These are phyloP conservation scores for Sphaerulina musiva DNA, from an alignment of 2,329 filamentous ascomycete genomes.

Conservation along the genomic window DNA sequence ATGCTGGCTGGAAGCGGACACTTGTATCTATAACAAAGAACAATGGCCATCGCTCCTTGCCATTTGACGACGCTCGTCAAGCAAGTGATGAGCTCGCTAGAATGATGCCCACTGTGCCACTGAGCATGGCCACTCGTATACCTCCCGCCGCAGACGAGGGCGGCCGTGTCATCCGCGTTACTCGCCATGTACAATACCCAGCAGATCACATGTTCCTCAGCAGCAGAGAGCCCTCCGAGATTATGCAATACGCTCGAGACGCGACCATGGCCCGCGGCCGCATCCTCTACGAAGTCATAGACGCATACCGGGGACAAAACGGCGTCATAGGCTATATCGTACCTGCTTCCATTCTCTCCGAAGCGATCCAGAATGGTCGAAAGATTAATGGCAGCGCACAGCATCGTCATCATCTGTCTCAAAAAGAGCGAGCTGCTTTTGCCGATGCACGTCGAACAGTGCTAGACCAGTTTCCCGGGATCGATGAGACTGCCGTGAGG, in stretches of 20 bases:
- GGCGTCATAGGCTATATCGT: slow-evolving; percentile 12
- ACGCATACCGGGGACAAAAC: background rate
- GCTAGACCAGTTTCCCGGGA: slow-evolving; percentile 14
- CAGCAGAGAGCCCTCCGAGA: slow-evolving; percentile 1
- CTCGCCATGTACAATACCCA: background rate
- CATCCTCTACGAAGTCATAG: slow-evolving; percentile 15
- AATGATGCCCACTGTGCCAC: too few relatives aligned
- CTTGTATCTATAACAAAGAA: too few relatives aligned
- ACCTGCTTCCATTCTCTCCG: slow-evolving; percentile 2
- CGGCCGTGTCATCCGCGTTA: slow-evolving; percentile 6
- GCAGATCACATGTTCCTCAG: slow-evolving; percentile 1
- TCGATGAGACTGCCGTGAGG: slow-evolving; percentile 8
- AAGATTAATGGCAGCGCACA: background rate
- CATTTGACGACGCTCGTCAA: too few relatives aligned
- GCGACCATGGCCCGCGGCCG: slow-evolving; percentile 15
- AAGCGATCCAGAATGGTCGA: slow-evolving; percentile 6
- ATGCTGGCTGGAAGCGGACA: too few relatives aligned
- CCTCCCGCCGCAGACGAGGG: background rate
- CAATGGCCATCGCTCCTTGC: too few relatives aligned
- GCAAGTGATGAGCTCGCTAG: too few relatives aligned
- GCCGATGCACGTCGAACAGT: slow-evolving; percentile 5
- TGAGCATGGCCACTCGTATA: too few relatives aligned
- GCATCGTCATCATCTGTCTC: background rate
- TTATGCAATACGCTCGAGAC: slow-evolving; percentile 13
- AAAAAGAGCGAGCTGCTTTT: background rate